phyloP scores from a whole-genome alignment of 2,329 filamentous ascomycete species.

The Ceratocystis papillata region DNA sequence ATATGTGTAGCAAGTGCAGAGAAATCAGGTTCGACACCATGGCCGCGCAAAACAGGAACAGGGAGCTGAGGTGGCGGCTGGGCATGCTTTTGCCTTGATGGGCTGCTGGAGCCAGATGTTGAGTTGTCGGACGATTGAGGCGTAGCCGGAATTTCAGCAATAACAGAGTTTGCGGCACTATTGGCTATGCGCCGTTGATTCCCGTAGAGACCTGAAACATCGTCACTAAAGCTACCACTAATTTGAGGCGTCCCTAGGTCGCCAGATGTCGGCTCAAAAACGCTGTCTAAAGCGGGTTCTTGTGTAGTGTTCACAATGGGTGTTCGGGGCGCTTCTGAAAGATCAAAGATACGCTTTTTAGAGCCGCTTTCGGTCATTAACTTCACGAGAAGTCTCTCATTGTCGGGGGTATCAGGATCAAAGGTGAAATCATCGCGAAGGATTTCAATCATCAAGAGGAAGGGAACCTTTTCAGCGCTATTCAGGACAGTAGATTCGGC shows the following conservation, averaged over 20 bases:
- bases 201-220: constrained; percentile 26
- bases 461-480: constrained; percentile 77
- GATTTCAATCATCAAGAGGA: constrained; percentile 74
- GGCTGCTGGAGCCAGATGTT: constrained; percentile 57
- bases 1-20: constrained; percentile 77
- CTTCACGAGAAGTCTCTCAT: constrained; percentile 51
- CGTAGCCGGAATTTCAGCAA: constrained; percentile 46
- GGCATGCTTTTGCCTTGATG: constrained; percentile 52
- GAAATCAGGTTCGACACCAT: constrained; percentile 62
- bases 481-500: constrained; percentile 77
- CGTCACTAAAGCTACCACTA: constrained; percentile 48
- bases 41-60: constrained; percentile 35
- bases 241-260: constrained; percentile 66
- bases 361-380: constrained; percentile 48
- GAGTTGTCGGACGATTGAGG: constrained; percentile 60
- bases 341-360: constrained; percentile 53
- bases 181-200: constrained; percentile 30
- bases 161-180: constrained; percentile 48
- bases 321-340: constrained; percentile 53
- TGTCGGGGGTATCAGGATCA: constrained; percentile 62
- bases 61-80: constrained; percentile 36
- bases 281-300: constrained; percentile 52
- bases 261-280: constrained; percentile 71
- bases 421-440: constrained; percentile 74
- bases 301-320: constrained; percentile 34